Evolutionary conservation across 73 alveolate species (phyloP), one percentile per base, ranked within the genome.

Genomic region (Diophrys appendiculata): DNA sequence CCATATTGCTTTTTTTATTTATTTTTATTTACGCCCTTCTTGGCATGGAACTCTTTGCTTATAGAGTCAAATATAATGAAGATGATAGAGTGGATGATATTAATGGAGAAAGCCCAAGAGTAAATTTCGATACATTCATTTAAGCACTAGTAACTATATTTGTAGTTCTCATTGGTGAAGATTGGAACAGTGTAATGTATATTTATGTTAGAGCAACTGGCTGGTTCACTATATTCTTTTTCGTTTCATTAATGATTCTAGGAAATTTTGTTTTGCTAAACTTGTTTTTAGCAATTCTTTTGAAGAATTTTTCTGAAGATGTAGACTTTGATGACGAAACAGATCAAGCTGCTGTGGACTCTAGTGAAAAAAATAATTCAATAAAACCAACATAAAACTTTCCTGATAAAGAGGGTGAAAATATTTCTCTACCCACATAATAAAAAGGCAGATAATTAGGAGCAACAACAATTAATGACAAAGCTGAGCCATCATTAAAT

Each of bases 31-130:
- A 86, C 54, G 73, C 92, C 22, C 64, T 90, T 68, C 88, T 90
- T 28, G 96, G 96, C 30, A 81, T 89, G 93, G 93, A 90, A 67
- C 69, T 90, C 25, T 90, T 86, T 68, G 96, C 96, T 3, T 86
- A 87, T 23, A 82, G 77, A n/a, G 33, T 88, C 2, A 73, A 71
- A 72, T 83, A 76, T 76, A 78, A 75, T 83, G 81, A 65, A 25
- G 35, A 82, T 71, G 70, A 56, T n/a, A 13, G 60, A 2, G 2
- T 25, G 11, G 28, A 34, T 11, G 70, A 67, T 3, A 23, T 5
- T 2, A 33, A 73, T 52, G 82, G 35, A 23, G 32, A 30, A 73
- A 70, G 68, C 30, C 78, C 78, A 30, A 29, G 78, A 70, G 18
- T 23, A 0, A 70, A 70, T n/a, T 70, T 70, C 30, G 78, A 70